Base-by-base conservation (phyloP, 2,329 filamentous ascomycete genomes). In the Ascochyta clinopodiicola region DNA sequence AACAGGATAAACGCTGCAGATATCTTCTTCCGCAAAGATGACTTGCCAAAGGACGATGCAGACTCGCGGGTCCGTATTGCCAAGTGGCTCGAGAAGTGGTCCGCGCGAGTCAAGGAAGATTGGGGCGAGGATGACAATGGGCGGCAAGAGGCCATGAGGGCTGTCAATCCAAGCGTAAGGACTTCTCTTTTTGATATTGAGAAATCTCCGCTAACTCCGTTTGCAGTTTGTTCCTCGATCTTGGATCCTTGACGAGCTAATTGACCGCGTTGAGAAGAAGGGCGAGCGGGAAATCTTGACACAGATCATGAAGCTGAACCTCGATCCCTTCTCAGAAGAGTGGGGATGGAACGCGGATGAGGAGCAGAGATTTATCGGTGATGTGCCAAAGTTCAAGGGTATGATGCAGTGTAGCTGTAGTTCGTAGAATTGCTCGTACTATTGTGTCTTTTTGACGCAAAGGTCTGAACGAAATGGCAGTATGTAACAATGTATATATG, bases 391-490 rank as follows among this genome's bases (percentile, higher is more conserved):
- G 71, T 82, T 82, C 40, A 86, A 88, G 76, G 85, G 91, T 63
- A 90, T 90, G 31, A 87, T 96, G 85, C 94, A 97, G 80, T 98
- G 95, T 75, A 96, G 91, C 73, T 99, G 95, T 77, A 96, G 92
- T 73, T 97, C 94, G 5, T 72, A 68, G 57, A 6, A 9, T 15
- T 6, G 12, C 10, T 31, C 12, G 2, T 31, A 13, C 29, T 12
- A 31, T 31, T 10, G 5, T 13, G 29, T 31, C 12, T 31, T 12
- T 31, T 13, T 13, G 29, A 15, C 5, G 6, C 12, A 31, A 31
- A 13, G 12, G 6, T 13, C 12, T 13, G 6, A 13, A 31, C 12
- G 10, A 31, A 13, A 12, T 29, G 8, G 12, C 12, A 24, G 6
- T 6, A 4, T 31, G 4, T 31, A 31, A 13, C 12, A 1, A 13